Evolutionary conservation across 169 alveolate genomes (phyloP), one percentile per base, ranked within the genome.

Genomic region (Cystoisospora suis): DNA sequence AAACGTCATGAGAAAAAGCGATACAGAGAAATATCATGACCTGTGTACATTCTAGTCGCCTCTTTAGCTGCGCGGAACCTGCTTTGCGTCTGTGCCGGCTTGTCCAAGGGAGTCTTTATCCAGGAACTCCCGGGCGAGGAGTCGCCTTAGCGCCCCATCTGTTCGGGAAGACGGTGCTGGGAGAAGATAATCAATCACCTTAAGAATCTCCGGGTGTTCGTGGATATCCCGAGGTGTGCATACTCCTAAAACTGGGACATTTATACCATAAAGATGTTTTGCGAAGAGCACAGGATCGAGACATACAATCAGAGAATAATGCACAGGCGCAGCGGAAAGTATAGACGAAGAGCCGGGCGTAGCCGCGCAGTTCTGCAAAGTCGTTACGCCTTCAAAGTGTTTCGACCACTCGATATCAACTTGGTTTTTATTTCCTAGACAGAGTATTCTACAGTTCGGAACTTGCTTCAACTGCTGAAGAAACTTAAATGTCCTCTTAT

Each of bases 161-260:
- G 90, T 36, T 23, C 87, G 69, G 59, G 32, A 20, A 56, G 83
- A 34, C 34, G 90, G 79, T 45, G 83, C 49, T 0, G 93, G 93
- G 32, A 90, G 83, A 53, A 90, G 38, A 45, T 90, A 90, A 44
- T 90, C 93, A 42, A 90, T 29, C 40, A 90, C 90, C 34, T 81
- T n/a, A 75, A 90, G 93, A 40, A 90, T 81, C 45, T 90, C 93
- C 34, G 93, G 93, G 75, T 90, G 93, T 32, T 81, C 75, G 79
- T 56, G 80, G 47, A 90, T 59, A 53, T 90, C 93, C 44, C 87
- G 38, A 29, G 93, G 79, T 15, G 93, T 81, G 38, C 80, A 81
- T 42, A 90, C 87, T 23, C 91, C 93, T 40, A 90, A n/a, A 17
- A 90, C 93, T 0, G 93, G 93, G 59, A 90, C 49, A 29, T 75